A percentile compares a stretch with the other conserved stretches of the same genome.
Evolutionary conservation across 305 asterid species (phyloP).

Genomic region (Fraxinus floribunda): DNA sequence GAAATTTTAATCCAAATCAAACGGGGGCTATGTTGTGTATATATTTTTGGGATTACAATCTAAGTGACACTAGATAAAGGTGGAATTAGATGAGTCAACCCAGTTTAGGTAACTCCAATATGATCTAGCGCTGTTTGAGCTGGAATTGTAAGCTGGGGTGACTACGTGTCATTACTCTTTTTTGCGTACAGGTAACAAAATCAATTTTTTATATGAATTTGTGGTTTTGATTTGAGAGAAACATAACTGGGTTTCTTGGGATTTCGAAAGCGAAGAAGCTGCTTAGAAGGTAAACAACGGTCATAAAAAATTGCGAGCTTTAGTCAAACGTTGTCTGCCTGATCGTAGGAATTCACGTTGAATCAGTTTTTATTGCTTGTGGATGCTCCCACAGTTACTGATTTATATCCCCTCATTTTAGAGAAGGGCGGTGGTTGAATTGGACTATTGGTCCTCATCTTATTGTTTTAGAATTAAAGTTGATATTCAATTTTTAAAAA

Average conservation of each 20-base stretch:
- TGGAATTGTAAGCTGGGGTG: no score
- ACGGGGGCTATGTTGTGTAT: no score
- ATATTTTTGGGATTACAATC: no score
- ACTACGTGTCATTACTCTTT: no score
- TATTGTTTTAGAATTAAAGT: background rate
- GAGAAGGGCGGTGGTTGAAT: background rate
- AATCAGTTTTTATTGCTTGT: background rate
- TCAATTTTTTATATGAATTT: background rate
- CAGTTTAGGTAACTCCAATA: no score
- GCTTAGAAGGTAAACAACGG: slow-evolving; percentile 12
- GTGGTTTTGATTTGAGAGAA: background rate
- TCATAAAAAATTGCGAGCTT: background rate
- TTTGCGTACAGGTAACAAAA: no score
- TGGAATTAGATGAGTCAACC: no score
- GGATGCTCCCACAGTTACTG: background rate
- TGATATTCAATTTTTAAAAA: background rate
- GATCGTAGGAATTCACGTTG: background rate
- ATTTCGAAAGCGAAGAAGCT: background rate
- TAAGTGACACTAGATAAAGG: no score
- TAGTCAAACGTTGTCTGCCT: slow-evolving; percentile 2
- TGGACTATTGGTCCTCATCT: background rate
- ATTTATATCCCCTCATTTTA: background rate
- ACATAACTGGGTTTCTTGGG: background rate
- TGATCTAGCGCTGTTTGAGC: no score
- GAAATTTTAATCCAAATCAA: background rate